A percentile compares a stretch with the other conserved stretches of the same genome.
Conservation (phyloP, 768 basidiomycete genomes). For the Russula earlei region DNA sequence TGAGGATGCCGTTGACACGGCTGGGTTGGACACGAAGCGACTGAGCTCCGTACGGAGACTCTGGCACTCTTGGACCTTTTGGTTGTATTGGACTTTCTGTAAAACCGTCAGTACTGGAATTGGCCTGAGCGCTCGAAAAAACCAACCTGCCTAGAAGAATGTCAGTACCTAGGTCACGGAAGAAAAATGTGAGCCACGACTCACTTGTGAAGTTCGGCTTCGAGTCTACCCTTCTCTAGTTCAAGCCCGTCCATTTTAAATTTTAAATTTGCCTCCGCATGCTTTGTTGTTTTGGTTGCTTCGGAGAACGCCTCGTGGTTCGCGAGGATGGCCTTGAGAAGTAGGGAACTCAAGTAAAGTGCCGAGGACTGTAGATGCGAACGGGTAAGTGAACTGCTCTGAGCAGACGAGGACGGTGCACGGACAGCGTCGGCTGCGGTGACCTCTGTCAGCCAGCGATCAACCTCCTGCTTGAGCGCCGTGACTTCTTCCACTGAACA, state of each 20-base stretch:
- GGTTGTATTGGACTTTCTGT: constrained; percentile 19
- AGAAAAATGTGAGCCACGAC: constrained; percentile 25
- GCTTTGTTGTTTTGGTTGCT: constrained; percentile 57
- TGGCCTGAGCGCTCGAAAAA: neutral
- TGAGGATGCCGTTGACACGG: constrained; percentile 10
- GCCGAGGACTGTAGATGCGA: constrained; percentile 43
- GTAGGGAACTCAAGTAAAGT: constrained; percentile 64
- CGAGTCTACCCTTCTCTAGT: constrained; percentile 45
- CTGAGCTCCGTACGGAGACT: constrained; percentile 20
- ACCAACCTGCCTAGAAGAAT: constrained; percentile 14
- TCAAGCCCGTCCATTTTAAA: constrained; percentile 59
- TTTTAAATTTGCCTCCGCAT: constrained; percentile 50
- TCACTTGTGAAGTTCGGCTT: constrained; percentile 64
- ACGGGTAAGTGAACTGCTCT: constrained; percentile 7
- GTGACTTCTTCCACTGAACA: constrained; percentile 82
- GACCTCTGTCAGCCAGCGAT: constrained; percentile 62
- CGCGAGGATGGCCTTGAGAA: constrained; percentile 74
- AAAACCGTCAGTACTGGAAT: neutral
- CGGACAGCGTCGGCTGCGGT: constrained; percentile 54
- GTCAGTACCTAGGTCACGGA: neutral
- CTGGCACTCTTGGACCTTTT: constrained; percentile 22
- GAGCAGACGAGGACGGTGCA: constrained; percentile 23
- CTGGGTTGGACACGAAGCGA: constrained; percentile 15
- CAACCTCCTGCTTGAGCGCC: constrained; percentile 66
- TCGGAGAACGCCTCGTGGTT: constrained; percentile 78